These are phyloP conservation scores for Bipolaris cookei DNA, from an alignment of 2,329 filamentous ascomycete species.

Conservation along the genomic window DNA sequence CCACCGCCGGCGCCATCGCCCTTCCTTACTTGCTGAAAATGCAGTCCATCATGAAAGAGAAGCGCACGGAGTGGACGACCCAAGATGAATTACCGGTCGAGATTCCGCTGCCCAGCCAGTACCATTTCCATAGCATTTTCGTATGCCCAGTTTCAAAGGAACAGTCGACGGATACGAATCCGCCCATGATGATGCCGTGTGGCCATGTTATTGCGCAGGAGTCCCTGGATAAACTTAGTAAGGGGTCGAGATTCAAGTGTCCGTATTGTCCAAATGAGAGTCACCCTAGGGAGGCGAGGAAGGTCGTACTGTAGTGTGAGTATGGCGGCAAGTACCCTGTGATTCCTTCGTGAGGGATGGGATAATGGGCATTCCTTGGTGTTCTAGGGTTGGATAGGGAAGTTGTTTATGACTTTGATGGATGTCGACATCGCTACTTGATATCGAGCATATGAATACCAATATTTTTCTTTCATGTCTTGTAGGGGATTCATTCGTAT, in stretches of 20 bases:
- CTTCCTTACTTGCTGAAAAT: constrained; percentile 89
- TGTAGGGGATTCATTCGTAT: too few relatives aligned
- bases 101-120: constrained; percentile 68
- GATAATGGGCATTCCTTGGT: neutral
- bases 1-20: constrained; percentile 90
- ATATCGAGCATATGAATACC: neutral
- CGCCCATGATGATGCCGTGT: constrained; percentile 95
- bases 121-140: constrained; percentile 91
- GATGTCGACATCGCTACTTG: neutral
- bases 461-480: neutral
- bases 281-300: constrained; percentile 71
- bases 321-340: neutral
- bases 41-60: constrained; percentile 83
- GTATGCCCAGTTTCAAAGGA: constrained; percentile 98
- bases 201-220: constrained; percentile 92
- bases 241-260: constrained; percentile 86
- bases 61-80: constrained; percentile 93
- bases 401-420: neutral
- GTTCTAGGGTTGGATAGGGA: neutral
- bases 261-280: constrained; percentile 93
- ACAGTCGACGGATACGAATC: constrained; percentile 90
- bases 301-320: constrained; percentile 40
- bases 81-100: constrained; percentile 85
- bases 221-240: constrained; percentile 78
- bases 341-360: too few relatives aligned